These are phyloP conservation scores for Saccharomycopsis fodiens DNA, from an alignment of 805 yeast species.

Conservation along the genomic window DNA sequence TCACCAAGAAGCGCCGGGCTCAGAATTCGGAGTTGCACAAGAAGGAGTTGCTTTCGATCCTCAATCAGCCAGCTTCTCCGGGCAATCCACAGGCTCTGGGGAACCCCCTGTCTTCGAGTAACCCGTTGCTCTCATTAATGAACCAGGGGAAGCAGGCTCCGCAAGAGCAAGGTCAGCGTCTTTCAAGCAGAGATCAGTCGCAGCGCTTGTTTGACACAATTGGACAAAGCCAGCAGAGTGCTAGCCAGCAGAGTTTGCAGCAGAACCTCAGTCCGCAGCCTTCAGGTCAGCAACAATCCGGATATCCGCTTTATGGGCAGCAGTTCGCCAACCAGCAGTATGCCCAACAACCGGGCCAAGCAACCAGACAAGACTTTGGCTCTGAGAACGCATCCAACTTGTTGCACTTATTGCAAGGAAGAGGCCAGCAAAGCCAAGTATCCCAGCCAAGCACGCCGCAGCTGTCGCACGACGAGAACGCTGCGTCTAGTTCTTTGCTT, in stretches of 20 bases:
- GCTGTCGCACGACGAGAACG: neutral
- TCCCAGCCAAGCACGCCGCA: neutral
- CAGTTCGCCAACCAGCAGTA: neutral
- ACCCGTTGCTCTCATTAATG: too few species aligned
- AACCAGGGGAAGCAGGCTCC: too few species aligned
- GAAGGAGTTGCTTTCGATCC: slow-evolving; percentile 15
- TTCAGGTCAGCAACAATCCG: neutral
- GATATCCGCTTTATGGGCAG: too few species aligned
- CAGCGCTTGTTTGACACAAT: too few species aligned
- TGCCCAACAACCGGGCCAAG: neutral
- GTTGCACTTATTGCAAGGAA: neutral
- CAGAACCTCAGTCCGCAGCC: neutral
- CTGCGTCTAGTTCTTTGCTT: neutral
- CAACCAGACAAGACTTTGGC: neutral
- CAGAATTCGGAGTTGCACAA: slow-evolving; percentile 9
- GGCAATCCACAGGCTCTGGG: too few species aligned
- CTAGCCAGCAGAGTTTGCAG: neutral
- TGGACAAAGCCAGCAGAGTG: too few species aligned
- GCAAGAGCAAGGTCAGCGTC: too few species aligned
- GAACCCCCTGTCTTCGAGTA: too few species aligned
- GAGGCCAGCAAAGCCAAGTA: too few species aligned
- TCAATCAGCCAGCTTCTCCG: slow-evolving; percentile 6
- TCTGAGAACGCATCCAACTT: neutral
- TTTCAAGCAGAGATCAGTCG: too few species aligned
- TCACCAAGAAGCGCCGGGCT: slow-evolving; percentile 7